phyloP scores from a whole-genome alignment of 2,329 filamentous ascomycete genomes.

The Epichloe aotearoae region DNA sequence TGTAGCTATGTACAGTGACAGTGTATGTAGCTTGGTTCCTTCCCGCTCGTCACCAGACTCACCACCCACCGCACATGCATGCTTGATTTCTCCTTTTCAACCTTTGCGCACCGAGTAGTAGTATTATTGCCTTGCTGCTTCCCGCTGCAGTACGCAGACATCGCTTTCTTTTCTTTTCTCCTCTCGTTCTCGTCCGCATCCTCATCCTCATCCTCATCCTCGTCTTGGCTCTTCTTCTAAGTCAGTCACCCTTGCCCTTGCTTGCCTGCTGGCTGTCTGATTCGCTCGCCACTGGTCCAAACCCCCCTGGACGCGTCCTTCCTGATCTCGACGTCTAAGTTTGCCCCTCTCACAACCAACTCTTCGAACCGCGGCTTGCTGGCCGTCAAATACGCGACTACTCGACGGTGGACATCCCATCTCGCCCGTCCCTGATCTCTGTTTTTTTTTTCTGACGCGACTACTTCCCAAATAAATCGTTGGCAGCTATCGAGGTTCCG shows the following conservation, averaged over 20 bases:
- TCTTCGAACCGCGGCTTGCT: not conserved
- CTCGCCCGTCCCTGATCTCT: not conserved
- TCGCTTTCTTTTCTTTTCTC: not conserved
- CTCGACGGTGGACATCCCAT: not conserved
- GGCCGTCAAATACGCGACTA: not conserved
- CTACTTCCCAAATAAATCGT: not conserved
- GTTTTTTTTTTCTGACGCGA: not conserved
- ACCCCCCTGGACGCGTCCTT: not conserved
- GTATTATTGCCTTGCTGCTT: not conserved
- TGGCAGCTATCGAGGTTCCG: not conserved
- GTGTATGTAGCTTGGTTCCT: slow-evolving; percentile 3
- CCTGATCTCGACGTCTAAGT: not conserved
- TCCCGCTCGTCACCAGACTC: not conserved
- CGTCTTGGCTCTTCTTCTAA: not conserved
- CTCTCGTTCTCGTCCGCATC: no score
- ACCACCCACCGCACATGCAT: not conserved
- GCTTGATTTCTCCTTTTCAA: not conserved
- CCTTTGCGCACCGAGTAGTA: not conserved
- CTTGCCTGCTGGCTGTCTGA: not conserved
- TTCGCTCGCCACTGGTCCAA: not conserved
- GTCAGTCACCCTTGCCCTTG: not conserved
- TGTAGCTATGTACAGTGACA: no score
- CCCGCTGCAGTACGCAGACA: not conserved
- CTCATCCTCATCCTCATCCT: no score
- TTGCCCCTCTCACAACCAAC: not conserved